Percentiles rank a stretch among this genome's conserved stretches.
Evolutionary conservation across 805 yeast genomes (phyloP).

Genomic region (Ogataea trehalophila): DNA sequence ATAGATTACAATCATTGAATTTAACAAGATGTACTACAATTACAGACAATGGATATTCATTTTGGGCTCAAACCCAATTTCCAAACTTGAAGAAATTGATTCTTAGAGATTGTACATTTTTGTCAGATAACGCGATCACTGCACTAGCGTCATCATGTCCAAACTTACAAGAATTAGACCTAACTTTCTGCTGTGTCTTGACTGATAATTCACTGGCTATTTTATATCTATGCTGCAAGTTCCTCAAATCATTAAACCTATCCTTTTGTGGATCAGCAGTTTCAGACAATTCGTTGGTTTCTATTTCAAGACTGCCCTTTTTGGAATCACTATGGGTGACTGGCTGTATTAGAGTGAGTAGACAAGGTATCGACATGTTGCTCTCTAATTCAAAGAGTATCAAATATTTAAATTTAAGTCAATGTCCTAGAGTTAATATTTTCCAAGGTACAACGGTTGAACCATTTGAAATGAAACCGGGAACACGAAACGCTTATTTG

Average conservation of each 20-base stretch:
- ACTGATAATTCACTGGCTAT: constrained; percentile 67
- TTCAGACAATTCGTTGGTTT: constrained; percentile 61
- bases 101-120: constrained; percentile 68
- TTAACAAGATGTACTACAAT: constrained; percentile 74
- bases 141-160: constrained; percentile 60
- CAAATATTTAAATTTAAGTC: constrained; percentile 54
- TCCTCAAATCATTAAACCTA: constrained; percentile 47
- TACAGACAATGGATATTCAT: constrained; percentile 67
- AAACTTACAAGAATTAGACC: constrained; percentile 49
- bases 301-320: constrained; percentile 50
- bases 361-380: constrained; percentile 70
- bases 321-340: constrained; percentile 48
- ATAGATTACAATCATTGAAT: constrained; percentile 50
- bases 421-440: constrained; percentile 64
- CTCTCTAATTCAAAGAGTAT: constrained; percentile 52
- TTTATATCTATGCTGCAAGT: constrained; percentile 60
- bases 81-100: constrained; percentile 48
- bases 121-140: constrained; percentile 60
- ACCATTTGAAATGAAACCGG: constrained; percentile 44
- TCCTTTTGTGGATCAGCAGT: constrained; percentile 80
- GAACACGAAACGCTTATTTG: constrained; percentile 54
- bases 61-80: constrained; percentile 57
- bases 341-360: constrained; percentile 73
- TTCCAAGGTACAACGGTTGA: constrained; percentile 61
- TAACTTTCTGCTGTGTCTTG: constrained; percentile 72